Evolutionary conservation across 495 filamentous ascomycete species (phyloP).

Genomic region (Gamarada debralockiae): DNA sequence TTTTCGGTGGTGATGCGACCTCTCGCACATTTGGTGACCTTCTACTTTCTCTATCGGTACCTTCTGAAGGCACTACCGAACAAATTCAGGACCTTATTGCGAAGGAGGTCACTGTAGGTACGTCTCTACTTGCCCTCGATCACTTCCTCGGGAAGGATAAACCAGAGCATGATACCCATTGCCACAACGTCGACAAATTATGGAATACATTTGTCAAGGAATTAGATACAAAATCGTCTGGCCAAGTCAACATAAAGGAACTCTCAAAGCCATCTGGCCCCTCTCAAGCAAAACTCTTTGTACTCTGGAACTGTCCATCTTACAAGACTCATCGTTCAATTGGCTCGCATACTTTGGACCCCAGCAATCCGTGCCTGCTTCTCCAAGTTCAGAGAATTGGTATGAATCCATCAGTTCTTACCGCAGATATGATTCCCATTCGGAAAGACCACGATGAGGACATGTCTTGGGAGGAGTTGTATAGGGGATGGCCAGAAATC

Average conservation of each 20-base stretch:
- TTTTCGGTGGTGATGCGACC: background rate
- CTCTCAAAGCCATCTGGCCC: too few relatives aligned
- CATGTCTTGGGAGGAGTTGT: background rate
- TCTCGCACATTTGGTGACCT: background rate
- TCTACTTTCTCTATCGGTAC: background rate
- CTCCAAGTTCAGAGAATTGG: too few relatives aligned
- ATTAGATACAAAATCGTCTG: background rate
- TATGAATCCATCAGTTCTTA: too few relatives aligned
- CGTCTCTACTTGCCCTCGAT: too few relatives aligned
- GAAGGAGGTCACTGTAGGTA: background rate
- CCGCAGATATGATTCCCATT: too few relatives aligned
- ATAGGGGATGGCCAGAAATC: background rate
- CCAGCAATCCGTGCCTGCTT: too few relatives aligned
- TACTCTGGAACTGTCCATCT: too few relatives aligned
- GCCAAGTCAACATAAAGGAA: too few relatives aligned
- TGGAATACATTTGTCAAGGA: background rate
- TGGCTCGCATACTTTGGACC: too few relatives aligned
- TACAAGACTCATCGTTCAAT: too few relatives aligned
- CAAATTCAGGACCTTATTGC: background rate
- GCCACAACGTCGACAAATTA: background rate
- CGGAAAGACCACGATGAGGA: background rate
- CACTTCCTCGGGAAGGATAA: background rate
- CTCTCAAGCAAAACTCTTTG: too few relatives aligned
- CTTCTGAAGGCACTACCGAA: background rate
- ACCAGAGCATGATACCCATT: slow-evolving; percentile 1